Evolutionary conservation across 768 basidiomycete species (phyloP), one percentile per base, ranked within the genome.

Genomic region (Pisolithus sp.): DNA sequence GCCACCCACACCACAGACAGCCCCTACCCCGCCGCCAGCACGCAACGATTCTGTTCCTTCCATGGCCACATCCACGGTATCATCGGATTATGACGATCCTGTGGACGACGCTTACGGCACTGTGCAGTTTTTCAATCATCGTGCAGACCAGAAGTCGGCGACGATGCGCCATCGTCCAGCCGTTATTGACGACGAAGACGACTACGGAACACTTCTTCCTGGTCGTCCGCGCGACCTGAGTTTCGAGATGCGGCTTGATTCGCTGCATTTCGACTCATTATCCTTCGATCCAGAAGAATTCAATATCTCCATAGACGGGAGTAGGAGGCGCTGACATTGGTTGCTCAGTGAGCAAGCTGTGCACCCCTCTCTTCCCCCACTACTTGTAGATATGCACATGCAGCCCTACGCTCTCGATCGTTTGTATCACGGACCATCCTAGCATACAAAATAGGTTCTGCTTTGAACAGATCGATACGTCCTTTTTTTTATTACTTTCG

Each of bases 251-350:
- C 72, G 68, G 36, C 78, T 88, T 13, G 82, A 86, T 60, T 86
- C 86, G 30, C 70, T 88, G 49, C 83, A 85, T 62, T 88, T 88
- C 62, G 86, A 88, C 56, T 73, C 77, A 1, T 57, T 88, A 42
- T 84, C 82, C 49, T 84, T 88, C 50, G 83, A 88, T 62, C 73
- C 76, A 23, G 78, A 82, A 56, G 73, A 71, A 38, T 83, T 85
- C 62, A 54, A 65, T 49, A 36, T 68, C 28, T 48, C 57, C 39
- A 57, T 55, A 66, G 58, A 65, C 37, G 52, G 52, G 9, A 48
- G 49, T 46, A 5, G 44, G 20, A 28, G 43, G 18, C 51, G 55
- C 51, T 67, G 48, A 65, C 48, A 9, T 40, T 18, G 34, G 45
- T 39, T 40, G 26, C 7, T 26, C n/a, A 10, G 15, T 26, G 24